Evolutionary conservation across 306 rosid species (phyloP), one percentile per base, ranked within the genome.

Genomic region (Prinsepia uniflora): DNA sequence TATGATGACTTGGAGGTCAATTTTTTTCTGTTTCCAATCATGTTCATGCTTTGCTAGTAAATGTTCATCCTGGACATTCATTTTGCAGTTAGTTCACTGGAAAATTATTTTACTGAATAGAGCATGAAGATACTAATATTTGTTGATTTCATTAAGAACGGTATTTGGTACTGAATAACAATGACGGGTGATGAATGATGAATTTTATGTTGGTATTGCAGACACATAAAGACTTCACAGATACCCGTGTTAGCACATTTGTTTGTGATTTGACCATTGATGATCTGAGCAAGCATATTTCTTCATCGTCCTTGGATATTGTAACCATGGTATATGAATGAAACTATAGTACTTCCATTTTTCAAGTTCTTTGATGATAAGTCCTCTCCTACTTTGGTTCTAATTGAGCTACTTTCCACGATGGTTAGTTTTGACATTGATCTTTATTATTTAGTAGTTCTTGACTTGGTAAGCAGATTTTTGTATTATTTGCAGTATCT

Each of bases 401-500:
- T 24, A 24, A 63, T 70, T 44, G 45, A 70, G 68, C 72, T 70
- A n/a, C 52, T 68, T 76, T 65, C 59, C 14, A 64, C 45, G 71
- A 68, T 49, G 76, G 43, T 75, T 81, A 60, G 58, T 10, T 66
- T 59, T 66, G 52, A 67, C 39, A 61, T 57, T 68, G 40, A 70
- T 71, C 53, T 62, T 63, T 45, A 54, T 65, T 64, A 47, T 56
- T 43, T 70, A 50, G 68, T 75, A 65, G 80, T 77, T 46, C 74
- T 95, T 94, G 90, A 94, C 99, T 53, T 75, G 84, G 88, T 87
- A 87, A 89, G 84, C 88, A 94, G 97, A 87, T 89, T 72, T 94
- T 91, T 89, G 87, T 94, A 79, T 82, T 94, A 68, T 94, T 96
- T 86, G 96, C 96, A 87, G 97, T 94, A 55, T 87, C 97, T 52